Evolutionary conservation across 2,329 filamentous ascomycete species (phyloP).

Genomic region (Cordyceps tenuipes): DNA sequence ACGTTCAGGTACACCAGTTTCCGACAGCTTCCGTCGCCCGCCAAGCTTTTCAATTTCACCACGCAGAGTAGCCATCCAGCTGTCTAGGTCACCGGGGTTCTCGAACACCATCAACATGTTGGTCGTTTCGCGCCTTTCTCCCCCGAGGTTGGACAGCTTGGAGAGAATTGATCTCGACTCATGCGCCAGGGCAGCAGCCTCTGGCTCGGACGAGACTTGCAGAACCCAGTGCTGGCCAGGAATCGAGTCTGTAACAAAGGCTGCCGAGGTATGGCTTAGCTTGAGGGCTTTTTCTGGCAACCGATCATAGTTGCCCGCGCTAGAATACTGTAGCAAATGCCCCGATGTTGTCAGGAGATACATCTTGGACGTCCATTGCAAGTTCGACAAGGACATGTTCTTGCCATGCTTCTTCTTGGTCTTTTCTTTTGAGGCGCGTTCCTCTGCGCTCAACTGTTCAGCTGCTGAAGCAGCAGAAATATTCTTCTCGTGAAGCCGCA

Average conservation of each 20-base stretch:
- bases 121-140: constrained; percentile 47
- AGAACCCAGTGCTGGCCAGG: constrained; percentile 74
- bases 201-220: constrained; percentile 61
- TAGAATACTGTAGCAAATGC: constrained; percentile 65
- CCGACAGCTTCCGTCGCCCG: constrained; percentile 54
- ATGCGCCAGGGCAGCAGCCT: constrained; percentile 37
- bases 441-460: constrained; percentile 12
- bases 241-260: constrained; percentile 72
- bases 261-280: constrained; percentile 65
- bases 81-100: constrained; percentile 64
- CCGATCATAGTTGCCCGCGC: constrained; percentile 61
- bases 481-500: constrained; percentile 51
- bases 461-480: constrained; percentile 15
- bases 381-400: constrained; percentile 29
- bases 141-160: constrained; percentile 49
- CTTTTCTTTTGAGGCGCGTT: constrained; percentile 13
- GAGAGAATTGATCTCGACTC: constrained; percentile 57
- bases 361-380: constrained; percentile 64
- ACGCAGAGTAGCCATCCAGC: constrained; percentile 62
- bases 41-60: constrained; percentile 62
- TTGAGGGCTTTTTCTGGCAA: constrained; percentile 66
- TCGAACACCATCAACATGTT: constrained; percentile 68
- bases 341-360: constrained; percentile 65
- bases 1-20: constrained; percentile 45
- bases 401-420: constrained; percentile 15